Conservation (phyloP, 352 stramenopile species). For the Pythium dissimile region DNA sequence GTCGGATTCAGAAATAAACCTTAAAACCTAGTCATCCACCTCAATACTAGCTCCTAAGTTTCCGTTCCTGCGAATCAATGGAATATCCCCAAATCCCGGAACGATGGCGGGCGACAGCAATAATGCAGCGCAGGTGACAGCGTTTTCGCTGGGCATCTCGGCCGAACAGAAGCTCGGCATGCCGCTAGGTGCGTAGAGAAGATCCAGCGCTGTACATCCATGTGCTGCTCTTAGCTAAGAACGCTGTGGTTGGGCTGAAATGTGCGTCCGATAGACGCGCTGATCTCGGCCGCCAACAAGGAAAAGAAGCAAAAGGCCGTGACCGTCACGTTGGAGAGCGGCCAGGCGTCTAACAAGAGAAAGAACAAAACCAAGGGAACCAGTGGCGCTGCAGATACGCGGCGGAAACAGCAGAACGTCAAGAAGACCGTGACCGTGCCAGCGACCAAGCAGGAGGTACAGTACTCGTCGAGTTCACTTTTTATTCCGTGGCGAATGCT, state of each 20-base stretch:
- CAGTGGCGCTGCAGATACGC: slow-evolving; percentile 6
- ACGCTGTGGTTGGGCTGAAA: background rate
- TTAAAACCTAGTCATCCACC: slow-evolving; percentile 6
- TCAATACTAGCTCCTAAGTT: slow-evolving; percentile 5
- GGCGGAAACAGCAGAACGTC: slow-evolving; percentile 59
- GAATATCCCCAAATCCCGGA: background rate
- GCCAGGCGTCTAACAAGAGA: too few species aligned
- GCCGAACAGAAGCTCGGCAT: slow-evolving; percentile 26
- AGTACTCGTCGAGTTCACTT: too few species aligned
- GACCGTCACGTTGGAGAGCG: slow-evolving; percentile 23
- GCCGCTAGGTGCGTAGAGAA: slow-evolving; percentile 18
- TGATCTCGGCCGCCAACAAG: slow-evolving; percentile 15
- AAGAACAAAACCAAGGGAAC: too few species aligned
- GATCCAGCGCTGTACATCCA: background rate
- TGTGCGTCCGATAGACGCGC: slow-evolving; percentile 8
- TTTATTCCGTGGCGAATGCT: slow-evolving; percentile 16
- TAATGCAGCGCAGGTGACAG: slow-evolving; percentile 4
- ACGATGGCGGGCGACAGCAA: slow-evolving; percentile 5
- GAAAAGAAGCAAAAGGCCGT: slow-evolving; percentile 21
- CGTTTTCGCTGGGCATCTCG: slow-evolving; percentile 25
- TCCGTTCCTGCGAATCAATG: background rate
- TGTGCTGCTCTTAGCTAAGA: background rate
- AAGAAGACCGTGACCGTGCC: slow-evolving; percentile 74
- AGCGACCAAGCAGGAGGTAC: slow-evolving; percentile 55
- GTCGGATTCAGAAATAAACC: slow-evolving; percentile 11